Evolutionary conservation across 176 grass and related monocot genomes (phyloP).

Genomic region (Oryza meyeriana): DNA sequence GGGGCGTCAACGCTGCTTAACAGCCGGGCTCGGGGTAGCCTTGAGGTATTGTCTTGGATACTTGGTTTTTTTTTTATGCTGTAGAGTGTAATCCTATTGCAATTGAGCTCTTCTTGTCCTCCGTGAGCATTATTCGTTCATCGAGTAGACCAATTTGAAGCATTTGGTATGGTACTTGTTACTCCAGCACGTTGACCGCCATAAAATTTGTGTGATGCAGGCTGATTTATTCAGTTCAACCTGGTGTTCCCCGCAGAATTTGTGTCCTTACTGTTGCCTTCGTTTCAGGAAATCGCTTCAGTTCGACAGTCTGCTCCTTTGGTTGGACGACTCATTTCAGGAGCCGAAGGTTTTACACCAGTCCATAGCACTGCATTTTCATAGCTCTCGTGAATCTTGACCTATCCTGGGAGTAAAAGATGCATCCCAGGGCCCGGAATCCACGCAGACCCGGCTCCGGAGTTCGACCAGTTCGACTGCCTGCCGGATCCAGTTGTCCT

Average conservation of each 20-base stretch:
- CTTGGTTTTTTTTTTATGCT: background rate
- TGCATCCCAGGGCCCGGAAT: conserved; percentile 66
- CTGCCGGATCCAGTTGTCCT: conserved; percentile 70
- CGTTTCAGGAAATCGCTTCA: conserved; percentile 1
- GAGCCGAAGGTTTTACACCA: background rate
- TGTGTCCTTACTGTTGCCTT: background rate
- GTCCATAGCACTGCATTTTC: background rate
- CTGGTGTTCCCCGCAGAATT: background rate
- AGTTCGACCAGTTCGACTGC: conserved; percentile 60
- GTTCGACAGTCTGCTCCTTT: background rate
- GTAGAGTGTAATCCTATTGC: background rate
- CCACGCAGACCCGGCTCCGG: conserved; percentile 47
- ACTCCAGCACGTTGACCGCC: background rate
- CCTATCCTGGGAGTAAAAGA: conserved; percentile 4
- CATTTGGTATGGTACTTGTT: background rate
- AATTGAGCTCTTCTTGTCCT: background rate
- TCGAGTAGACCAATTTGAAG: background rate
- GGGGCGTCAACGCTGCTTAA: too few relatives aligned
- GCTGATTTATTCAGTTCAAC: background rate
- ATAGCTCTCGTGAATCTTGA: background rate
- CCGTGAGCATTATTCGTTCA: background rate
- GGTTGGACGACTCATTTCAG: background rate
- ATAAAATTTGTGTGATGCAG: background rate
- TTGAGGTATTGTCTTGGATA: background rate
- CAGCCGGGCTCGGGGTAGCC: background rate